These are phyloP conservation scores for Aspergillus fumigatiaffinis DNA, from an alignment of 2,329 filamentous ascomycete species.

Conservation along the genomic window DNA sequence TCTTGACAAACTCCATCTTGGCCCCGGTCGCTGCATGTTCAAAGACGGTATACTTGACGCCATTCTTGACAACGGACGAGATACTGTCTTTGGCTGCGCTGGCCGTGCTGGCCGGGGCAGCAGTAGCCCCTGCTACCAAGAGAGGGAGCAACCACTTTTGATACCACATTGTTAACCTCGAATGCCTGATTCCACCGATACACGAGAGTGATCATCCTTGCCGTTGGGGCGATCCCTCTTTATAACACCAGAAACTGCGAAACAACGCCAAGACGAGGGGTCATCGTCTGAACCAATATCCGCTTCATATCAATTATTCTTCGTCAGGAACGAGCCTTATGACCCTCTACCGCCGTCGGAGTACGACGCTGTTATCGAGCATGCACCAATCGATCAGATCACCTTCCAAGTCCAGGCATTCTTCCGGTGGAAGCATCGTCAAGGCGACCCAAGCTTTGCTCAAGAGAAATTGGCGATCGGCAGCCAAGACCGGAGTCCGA, in stretches of 20 bases:
- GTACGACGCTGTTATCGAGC: not conserved
- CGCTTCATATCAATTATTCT: not conserved
- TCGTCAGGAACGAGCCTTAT: not conserved
- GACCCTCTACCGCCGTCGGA: not conserved
- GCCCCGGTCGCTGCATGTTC: conserved; percentile 47
- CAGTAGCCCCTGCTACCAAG: not conserved
- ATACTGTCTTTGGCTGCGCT: conserved; percentile 3
- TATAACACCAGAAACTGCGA: not conserved
- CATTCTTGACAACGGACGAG: conserved; percentile 31
- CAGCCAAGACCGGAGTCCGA: not conserved
- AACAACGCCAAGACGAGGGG: not conserved
- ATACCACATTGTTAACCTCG: not conserved
- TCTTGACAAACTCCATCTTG: conserved; percentile 47
- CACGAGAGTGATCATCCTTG: not conserved
- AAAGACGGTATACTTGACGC: conserved; percentile 45
- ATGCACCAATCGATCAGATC: not conserved
- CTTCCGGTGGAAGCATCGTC: not conserved
- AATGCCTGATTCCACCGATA: not conserved
- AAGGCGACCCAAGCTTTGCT: not conserved
- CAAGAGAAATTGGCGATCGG: not conserved
- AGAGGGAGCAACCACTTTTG: not conserved
- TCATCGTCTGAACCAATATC: not conserved
- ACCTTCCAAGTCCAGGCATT: not conserved
- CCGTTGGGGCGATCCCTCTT: not conserved
- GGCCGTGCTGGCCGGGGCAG: not conserved